Conservation (phyloP, 2,329 filamentous ascomycete genomes). For the Xylariaceae sp. region DNA sequence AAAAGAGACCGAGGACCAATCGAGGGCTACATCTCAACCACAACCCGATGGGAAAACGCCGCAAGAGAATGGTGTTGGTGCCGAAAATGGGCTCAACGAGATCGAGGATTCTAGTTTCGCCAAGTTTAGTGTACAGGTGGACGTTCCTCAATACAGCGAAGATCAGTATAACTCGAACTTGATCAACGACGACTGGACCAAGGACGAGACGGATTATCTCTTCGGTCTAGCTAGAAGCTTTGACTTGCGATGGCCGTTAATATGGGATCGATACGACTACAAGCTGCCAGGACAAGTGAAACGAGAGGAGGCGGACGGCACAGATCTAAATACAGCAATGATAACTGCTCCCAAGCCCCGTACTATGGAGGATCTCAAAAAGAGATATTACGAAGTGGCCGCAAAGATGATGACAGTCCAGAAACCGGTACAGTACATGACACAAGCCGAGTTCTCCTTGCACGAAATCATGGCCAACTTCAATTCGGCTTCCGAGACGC, state of each 20-base stretch:
- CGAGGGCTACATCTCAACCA: constrained; percentile 25
- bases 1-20: constrained; percentile 50
- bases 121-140: constrained; percentile 81
- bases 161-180: constrained; percentile 79
- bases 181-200: constrained; percentile 74
- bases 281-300: constrained; percentile 35
- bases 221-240: constrained; percentile 70
- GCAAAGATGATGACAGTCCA: constrained; percentile 76
- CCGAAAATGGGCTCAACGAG: constrained; percentile 36
- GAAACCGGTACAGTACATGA: constrained; percentile 83
- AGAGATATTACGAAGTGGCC: constrained; percentile 82
- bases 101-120: constrained; percentile 65
- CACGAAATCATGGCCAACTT: constrained; percentile 86
- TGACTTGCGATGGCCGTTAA: constrained; percentile 84
- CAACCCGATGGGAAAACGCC: constrained; percentile 23
- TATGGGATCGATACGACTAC: constrained; percentile 90
- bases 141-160: constrained; percentile 76
- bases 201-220: constrained; percentile 90
- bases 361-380: constrained; percentile 85
- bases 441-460: constrained; percentile 71
- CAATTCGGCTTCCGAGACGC: constrained; percentile 71
- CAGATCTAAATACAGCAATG: constrained; percentile 50
- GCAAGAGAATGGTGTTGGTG: constrained; percentile 36
- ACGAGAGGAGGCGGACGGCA: constrained; percentile 40
- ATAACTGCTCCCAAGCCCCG: constrained; percentile 53